A percentile compares a stretch with the other conserved stretches of the same genome.
phyloP scores from a whole-genome alignment of 345 rosid species.

The Citrus mangshanensis region DNA sequence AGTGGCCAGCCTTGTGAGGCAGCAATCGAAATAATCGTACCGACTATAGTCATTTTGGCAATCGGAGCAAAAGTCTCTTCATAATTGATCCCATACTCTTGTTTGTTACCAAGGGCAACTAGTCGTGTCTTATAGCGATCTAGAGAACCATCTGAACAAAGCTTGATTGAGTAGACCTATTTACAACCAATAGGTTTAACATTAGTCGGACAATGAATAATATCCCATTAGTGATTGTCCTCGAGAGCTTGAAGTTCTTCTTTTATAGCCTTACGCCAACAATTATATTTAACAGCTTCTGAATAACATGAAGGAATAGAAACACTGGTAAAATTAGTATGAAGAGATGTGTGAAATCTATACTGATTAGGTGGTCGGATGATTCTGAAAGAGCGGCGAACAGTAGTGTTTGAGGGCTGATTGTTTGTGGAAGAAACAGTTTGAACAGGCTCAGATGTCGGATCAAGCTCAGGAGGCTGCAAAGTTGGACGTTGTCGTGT shows the following conservation, averaged over 20 bases:
- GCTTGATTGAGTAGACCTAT: not conserved
- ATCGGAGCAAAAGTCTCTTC: too few species aligned
- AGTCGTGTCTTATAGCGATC: too few species aligned
- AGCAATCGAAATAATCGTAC: too few species aligned
- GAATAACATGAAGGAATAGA: not conserved
- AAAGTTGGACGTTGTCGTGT: not conserved
- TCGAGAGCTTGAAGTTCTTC: not conserved
- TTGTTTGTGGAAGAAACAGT: too few species aligned
- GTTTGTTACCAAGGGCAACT: too few species aligned
- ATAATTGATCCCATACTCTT: too few species aligned
- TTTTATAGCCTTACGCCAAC: not conserved
- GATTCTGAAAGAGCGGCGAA: not conserved
- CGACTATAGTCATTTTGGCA: too few species aligned
- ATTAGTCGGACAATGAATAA: not conserved
- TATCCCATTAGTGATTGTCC: not conserved
- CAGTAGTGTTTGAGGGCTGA: not conserved
- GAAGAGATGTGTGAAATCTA: not conserved
- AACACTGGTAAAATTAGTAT: too few species aligned
- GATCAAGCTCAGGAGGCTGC: not conserved
- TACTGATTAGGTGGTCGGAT: not conserved
- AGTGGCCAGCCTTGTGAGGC: too few species aligned
- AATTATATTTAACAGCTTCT: not conserved
- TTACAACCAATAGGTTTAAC: constrained; percentile 1
- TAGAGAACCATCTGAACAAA: not conserved
- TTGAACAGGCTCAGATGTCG: not conserved